Base-by-base conservation (phyloP, 768 basidiomycete genomes). In the Ramaria rubella region DNA sequence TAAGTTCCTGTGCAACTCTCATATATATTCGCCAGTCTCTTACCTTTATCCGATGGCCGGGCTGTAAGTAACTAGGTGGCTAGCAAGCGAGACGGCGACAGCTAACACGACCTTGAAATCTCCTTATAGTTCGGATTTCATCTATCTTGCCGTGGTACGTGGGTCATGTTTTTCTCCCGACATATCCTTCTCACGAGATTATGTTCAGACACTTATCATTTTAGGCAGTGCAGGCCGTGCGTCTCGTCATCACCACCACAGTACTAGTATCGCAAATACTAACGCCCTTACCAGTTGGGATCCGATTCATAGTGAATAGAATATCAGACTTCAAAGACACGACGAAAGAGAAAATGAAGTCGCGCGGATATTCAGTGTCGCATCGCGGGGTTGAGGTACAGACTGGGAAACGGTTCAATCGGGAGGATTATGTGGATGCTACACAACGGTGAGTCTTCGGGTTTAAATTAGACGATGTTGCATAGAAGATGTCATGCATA, bases 381-480 rank as follows among this genome's bases (percentile, higher is more conserved):
- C 67, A 73, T n/a, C 70, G 72, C 3, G 87, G 87, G 3, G 73
- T 88, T 12, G 78, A 83, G 0, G 73, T 89, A 42, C 86, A 85
- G 69, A 88, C 85, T 1, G 66, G 74, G 21, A 78, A 75, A 58
- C 75, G 77, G 5, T 77, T 84, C 59, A 80, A 81, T 58, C 73
- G 82, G 38, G 80, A 85, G 52, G 76, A 79, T 40, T 88, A 88
- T 58, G 71, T 88, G 3, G 85, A 87, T 63, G 84, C 85, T 6
- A 87, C 86, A 15, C 87, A 87, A 64, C 72, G 86, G 86, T 86
- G 55, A 59, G 73, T 29, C 33, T 9, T 27, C 11, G 44, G 15
- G n/a, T 45, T 23, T 9, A 12, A 12, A 19, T 23, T 38, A 11
- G 11, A n/a, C 26, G 7, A 26, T 15, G 46, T 27, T 51, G 23